These are phyloP conservation scores for Effrenium voratum DNA, from an alignment of 73 alveolate genomes.

Conservation along the genomic window DNA sequence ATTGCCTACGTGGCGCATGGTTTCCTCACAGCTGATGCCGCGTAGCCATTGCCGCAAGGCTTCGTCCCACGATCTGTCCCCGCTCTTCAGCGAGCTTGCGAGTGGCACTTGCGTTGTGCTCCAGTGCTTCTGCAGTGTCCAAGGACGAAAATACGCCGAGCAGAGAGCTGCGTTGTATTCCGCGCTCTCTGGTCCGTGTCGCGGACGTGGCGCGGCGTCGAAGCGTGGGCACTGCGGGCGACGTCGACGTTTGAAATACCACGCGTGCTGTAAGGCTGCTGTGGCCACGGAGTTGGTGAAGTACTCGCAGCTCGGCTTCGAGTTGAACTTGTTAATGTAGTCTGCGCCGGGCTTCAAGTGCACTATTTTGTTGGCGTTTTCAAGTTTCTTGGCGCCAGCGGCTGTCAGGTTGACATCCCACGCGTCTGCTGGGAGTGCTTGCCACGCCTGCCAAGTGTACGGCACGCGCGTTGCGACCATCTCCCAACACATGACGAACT, in stretches of 20 bases:
- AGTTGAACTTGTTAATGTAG: background rate
- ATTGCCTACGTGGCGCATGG: background rate
- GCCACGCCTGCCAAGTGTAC: background rate
- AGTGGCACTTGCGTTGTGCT: too few relatives aligned
- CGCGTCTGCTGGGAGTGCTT: background rate
- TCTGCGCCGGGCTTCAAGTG: background rate
- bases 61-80: background rate
- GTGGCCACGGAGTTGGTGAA: background rate
- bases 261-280: background rate
- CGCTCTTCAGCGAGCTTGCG: background rate
- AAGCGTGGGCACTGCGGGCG: constrained; percentile 10
- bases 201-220: background rate
- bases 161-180: background rate
- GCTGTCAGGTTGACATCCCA: constrained; percentile 19
- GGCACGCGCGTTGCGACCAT: background rate
- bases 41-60: background rate
- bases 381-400: background rate
- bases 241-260: background rate
- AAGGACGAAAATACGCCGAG: background rate
- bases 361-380: background rate
- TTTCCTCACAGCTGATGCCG: background rate
- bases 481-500: background rate
- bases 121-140: constrained; percentile 3
- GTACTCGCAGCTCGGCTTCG: background rate
- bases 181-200: background rate